Evolutionary conservation across 345 rosid genomes (phyloP), one percentile per base, ranked within the genome.

Genomic region (Eucalyptus lansdowneana): DNA sequence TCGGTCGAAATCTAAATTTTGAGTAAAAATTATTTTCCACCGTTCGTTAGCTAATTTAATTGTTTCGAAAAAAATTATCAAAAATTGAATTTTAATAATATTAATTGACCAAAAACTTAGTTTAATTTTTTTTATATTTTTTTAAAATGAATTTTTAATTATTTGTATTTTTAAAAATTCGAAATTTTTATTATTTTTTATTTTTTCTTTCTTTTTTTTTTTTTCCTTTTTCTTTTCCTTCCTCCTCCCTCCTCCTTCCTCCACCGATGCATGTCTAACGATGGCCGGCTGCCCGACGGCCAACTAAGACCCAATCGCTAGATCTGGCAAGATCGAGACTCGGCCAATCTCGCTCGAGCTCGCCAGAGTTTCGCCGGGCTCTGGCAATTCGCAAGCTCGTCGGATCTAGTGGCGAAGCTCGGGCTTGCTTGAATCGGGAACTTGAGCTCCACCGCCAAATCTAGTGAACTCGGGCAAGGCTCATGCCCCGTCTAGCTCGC

Each of bases 1-100:
- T 49, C 1, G 0, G 0, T 0, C 6, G 0, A 14, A 50, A 50
- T 0, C 51, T 50, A 50, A 50, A 50, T 0, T 14, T 50, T 50
- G 1, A 50, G 0, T 50, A 0, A 6, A 0, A 50, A 50, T 1
- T n/a, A n/a, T n/a, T n/a, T n/a, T n/a, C n/a, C n/a, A 50, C 2
- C 1, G 1, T 50, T 14, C 0, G 0, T 14, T 14, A 14, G 3
- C 0, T 50, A 50, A 50, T 50, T 50, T 50, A 50, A 50, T 50
- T 50, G 2, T 50, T 50, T 14, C 1, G 0, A 0, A 50, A 50
- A 49, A 50, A 50, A 50, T 2, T 50, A 50, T 14, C 6, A 50
- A 50, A 50, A 50, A 14, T 50, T 50, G 2, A 50, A 14, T 50
- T 50, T 14, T 14, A 50, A 14, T 50, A 50, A 14, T 14, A 5